These are phyloP conservation scores for Penicillium aurantiogriseum DNA, from an alignment of 2,329 filamentous ascomycete species.

Conservation along the genomic window DNA sequence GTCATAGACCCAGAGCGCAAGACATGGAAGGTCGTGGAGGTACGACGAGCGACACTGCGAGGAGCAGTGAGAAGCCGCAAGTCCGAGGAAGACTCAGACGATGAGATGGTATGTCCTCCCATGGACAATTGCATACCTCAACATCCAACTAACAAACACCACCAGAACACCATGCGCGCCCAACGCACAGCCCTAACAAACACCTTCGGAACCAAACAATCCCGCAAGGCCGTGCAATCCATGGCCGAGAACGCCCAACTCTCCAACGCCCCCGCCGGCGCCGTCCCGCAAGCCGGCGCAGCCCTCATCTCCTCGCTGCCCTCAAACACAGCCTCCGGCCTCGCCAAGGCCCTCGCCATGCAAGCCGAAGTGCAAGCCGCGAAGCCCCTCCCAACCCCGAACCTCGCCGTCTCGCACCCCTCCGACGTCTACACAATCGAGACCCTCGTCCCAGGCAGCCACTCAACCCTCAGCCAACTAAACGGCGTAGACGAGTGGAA, in stretches of 20 bases:
- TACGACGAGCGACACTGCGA: constrained; percentile 56
- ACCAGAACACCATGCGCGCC: constrained; percentile 38
- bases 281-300: constrained; percentile 40
- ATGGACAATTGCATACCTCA: neutral
- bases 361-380: constrained; percentile 46
- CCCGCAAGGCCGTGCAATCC: constrained; percentile 49
- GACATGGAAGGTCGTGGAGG: constrained; percentile 55
- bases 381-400: constrained; percentile 47
- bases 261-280: constrained; percentile 38
- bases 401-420: constrained; percentile 45
- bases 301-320: constrained; percentile 47
- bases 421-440: constrained; percentile 48
- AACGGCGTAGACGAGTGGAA: constrained; percentile 46
- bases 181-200: constrained; percentile 47
- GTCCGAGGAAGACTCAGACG: constrained; percentile 27
- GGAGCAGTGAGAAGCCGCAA: constrained; percentile 42
- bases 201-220: constrained; percentile 52
- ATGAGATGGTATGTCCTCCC: constrained; percentile 29
- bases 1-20: constrained; percentile 57
- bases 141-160: constrained; percentile 10
- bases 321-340: constrained; percentile 31
- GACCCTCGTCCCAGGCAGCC: constrained; percentile 42
- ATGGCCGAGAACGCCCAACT: constrained; percentile 50
- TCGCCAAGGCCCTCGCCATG: constrained; percentile 35
- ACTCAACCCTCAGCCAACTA: constrained; percentile 43